These are phyloP conservation scores for Peniophora sp. DNA, from an alignment of 1,284 basidiomycete species.

Conservation along the genomic window DNA sequence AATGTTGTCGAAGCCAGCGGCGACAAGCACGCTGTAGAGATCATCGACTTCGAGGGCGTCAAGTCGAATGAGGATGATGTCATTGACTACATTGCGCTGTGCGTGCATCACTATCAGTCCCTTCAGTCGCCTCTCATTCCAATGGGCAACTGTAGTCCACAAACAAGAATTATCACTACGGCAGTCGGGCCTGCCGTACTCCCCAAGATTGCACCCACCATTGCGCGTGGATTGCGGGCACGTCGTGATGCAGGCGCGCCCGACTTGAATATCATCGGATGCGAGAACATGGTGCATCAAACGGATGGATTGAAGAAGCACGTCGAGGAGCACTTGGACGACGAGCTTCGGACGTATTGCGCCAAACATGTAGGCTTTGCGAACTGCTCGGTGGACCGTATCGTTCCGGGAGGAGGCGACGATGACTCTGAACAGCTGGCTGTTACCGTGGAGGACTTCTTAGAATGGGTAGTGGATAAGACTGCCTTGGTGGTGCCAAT, in stretches of 20 bases:
- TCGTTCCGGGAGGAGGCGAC: constrained; percentile 23
- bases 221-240: constrained; percentile 19
- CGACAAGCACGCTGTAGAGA: constrained; percentile 10
- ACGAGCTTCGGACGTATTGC: constrained; percentile 20
- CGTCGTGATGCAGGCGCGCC: constrained; percentile 13
- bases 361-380: constrained; percentile 27
- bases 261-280: constrained; percentile 30
- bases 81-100: constrained; percentile 17
- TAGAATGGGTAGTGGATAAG: constrained; percentile 31
- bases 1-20: constrained; percentile 15
- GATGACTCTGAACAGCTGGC: constrained; percentile 20
- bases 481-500: constrained; percentile 18
- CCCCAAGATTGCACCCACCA: constrained; percentile 18
- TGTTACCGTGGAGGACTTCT: constrained; percentile 33
- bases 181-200: constrained; percentile 25
- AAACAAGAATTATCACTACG: constrained; percentile 29
- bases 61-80: constrained; percentile 22
- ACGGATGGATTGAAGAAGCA: constrained; percentile 23
- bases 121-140: too few species aligned
- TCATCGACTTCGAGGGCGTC: constrained; percentile 23
- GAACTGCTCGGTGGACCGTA: constrained; percentile 35
- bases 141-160: too few species aligned
- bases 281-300: constrained; percentile 31
- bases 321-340: constrained; percentile 19
- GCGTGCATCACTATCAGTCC: too few species aligned